Evolutionary conservation across 2,329 filamentous ascomycete genomes (phyloP).

Genomic region (Orbilia oligospora): DNA sequence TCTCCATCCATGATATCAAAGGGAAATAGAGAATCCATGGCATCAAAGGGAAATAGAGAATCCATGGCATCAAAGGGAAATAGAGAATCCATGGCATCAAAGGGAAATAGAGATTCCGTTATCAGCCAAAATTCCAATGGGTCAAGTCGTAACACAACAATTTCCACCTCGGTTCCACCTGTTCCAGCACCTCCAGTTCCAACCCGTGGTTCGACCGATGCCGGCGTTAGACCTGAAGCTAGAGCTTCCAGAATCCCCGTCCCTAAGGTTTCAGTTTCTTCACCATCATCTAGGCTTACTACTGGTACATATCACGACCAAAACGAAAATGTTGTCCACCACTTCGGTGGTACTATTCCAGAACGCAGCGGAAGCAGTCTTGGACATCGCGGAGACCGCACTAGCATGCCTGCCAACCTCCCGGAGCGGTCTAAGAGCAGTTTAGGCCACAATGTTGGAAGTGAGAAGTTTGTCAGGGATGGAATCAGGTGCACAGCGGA

Average conservation of each 20-base stretch:
- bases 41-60: too few species aligned
- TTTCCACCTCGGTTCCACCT: conserved; percentile 16
- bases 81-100: not conserved
- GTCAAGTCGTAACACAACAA: conserved; percentile 13
- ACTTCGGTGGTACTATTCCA: conserved; percentile 41
- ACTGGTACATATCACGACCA: conserved; percentile 54
- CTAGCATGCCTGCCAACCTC: conserved; percentile 13
- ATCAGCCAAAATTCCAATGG: conserved; percentile 39
- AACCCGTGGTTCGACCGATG: conserved; percentile 1
- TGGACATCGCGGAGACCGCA: conserved; percentile 41
- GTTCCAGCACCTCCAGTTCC: conserved; percentile 25
- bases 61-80: too few species aligned
- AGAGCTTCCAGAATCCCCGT: conserved; percentile 11
- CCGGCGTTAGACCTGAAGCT: not conserved
- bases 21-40: not conserved
- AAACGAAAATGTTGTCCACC: conserved; percentile 35
- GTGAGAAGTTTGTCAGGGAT: not conserved
- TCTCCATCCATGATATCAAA: conserved; percentile 7
- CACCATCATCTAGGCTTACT: conserved; percentile 12
- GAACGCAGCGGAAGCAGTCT: conserved; percentile 56
- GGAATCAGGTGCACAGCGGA: not conserved
- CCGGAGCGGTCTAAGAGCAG: conserved; percentile 48
- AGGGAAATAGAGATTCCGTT: conserved; percentile 50
- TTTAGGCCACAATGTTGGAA: conserved; percentile 29
- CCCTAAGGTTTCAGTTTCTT: conserved; percentile 7